phyloP scores from a whole-genome alignment of 2,329 filamentous ascomycete genomes.

The Rutstroemia sp. region DNA sequence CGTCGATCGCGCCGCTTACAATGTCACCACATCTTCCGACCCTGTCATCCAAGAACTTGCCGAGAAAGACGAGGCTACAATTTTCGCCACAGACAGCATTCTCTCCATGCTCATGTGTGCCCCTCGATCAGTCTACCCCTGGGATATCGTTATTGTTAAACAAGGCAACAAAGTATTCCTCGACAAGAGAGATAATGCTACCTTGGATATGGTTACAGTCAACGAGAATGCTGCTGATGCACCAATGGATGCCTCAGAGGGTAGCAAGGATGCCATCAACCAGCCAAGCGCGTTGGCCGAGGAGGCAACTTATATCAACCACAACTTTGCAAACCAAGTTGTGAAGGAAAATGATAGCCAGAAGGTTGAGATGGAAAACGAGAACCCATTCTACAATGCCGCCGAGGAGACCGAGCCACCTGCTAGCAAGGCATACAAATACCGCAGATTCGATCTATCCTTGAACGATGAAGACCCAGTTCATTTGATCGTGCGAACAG shows the following conservation, averaged over 20 bases:
- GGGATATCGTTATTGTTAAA: constrained; percentile 92
- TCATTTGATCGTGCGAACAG: constrained; percentile 86
- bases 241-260: constrained; percentile 83
- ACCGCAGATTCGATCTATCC: constrained; percentile 92
- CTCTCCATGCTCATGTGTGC: constrained; percentile 99
- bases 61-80: constrained; percentile 90
- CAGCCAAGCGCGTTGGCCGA: constrained; percentile 87
- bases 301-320: constrained; percentile 99
- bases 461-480: constrained; percentile 86
- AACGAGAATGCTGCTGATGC: constrained; percentile 98
- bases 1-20: constrained; percentile 93
- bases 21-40: constrained; percentile 93
- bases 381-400: constrained; percentile 96
- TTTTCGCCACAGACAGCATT: constrained; percentile 95
- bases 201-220: constrained; percentile 94
- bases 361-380: constrained; percentile 78
- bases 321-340: constrained; percentile 97
- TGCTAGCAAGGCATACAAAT: constrained; percentile 96
- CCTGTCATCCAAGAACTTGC: constrained; percentile 95
- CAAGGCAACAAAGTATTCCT: constrained; percentile 97
- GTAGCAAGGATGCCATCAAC: constrained; percentile 92
- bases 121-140: constrained; percentile 92
- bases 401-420: constrained; percentile 88
- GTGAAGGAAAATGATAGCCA: constrained; percentile 72
- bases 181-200: constrained; percentile 94